Evolutionary conservation across 2,329 filamentous ascomycete species (phyloP).

Genomic region (Scytalidium sp.): DNA sequence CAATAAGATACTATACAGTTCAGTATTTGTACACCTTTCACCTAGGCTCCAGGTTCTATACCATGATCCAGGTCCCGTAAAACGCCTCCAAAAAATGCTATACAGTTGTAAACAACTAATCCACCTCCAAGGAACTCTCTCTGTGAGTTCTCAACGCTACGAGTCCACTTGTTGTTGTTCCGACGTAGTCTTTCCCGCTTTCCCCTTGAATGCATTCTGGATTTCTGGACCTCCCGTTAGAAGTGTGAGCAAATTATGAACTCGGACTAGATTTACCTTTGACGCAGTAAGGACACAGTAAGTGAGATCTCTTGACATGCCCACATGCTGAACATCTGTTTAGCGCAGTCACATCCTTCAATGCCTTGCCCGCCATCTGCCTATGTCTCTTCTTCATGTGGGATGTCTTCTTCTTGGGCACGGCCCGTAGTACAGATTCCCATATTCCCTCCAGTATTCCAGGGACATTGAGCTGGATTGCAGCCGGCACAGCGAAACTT

Average conservation of each 20-base stretch:
- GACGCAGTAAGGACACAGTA: conserved; percentile 84
- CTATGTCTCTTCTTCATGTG: conserved; percentile 92
- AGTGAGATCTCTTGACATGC: conserved; percentile 80
- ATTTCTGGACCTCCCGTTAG: conserved; percentile 24
- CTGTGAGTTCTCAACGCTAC: conserved; percentile 2
- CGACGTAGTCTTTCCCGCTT: conserved; percentile 9
- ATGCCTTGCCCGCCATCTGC: conserved; percentile 91
- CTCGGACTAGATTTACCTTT: conserved; percentile 57
- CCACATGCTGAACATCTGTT: conserved; percentile 91
- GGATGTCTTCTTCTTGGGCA: conserved; percentile 98
- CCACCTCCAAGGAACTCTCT: background rate
- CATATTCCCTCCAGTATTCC: conserved; percentile 78
- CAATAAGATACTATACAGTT: conserved; percentile 2
- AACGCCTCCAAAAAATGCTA: conserved; percentile 21
- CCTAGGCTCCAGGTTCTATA: conserved; percentile 1
- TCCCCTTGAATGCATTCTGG: conserved; percentile 22
- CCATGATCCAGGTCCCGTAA: conserved; percentile 3
- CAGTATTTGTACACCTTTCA: conserved; percentile 11
- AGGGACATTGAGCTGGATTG: conserved; percentile 60
- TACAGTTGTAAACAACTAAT: conserved; percentile 7
- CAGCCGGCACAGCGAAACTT: conserved; percentile 56
- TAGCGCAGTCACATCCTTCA: conserved; percentile 85
- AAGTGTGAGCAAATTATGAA: background rate
- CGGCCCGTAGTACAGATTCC: conserved; percentile 87
- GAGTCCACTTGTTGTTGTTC: conserved; percentile 12